Percentiles rank a stretch among this genome's conserved stretches.
phyloP scores from a whole-genome alignment of 1,139 yeast genomes.

The Barnettozyma hawaiiensis region DNA sequence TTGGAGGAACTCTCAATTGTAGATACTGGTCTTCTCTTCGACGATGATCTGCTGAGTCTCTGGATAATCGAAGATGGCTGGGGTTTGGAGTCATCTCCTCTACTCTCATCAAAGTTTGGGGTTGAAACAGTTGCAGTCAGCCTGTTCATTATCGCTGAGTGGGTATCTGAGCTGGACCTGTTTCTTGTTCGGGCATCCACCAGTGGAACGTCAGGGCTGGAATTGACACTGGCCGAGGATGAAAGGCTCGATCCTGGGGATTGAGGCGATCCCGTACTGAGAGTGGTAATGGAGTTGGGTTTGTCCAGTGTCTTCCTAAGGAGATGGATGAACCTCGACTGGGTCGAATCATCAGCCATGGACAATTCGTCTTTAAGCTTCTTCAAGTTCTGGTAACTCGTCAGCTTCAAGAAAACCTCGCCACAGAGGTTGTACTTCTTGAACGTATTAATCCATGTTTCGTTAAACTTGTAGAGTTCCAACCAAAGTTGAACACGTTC shows the following conservation, averaged over 20 bases:
- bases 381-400: conserved; percentile 56
- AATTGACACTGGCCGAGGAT: conserved; percentile 19
- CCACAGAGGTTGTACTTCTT: conserved; percentile 55
- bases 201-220: conserved; percentile 16
- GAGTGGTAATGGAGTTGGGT: conserved; percentile 24
- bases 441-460: conserved; percentile 66
- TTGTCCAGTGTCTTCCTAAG: conserved; percentile 44
- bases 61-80: conserved; percentile 8
- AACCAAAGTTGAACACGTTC: conserved; percentile 67
- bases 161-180: conserved; percentile 22
- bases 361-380: conserved; percentile 46
- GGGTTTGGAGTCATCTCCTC: conserved; percentile 3
- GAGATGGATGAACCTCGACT: conserved; percentile 49
- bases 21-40: conserved; percentile 43
- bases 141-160: conserved; percentile 6
- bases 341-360: conserved; percentile 42
- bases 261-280: conserved; percentile 15
- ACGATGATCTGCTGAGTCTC: neutral
- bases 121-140: conserved; percentile 30
- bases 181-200: conserved; percentile 11
- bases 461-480: conserved; percentile 58
- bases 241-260: conserved; percentile 14
- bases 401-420: conserved; percentile 57
- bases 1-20: conserved; percentile 39
- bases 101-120: conserved; percentile 17